These are phyloP conservation scores for Eucalyptus microcorys DNA, from an alignment of 345 rosid genomes.

Conservation along the genomic window DNA sequence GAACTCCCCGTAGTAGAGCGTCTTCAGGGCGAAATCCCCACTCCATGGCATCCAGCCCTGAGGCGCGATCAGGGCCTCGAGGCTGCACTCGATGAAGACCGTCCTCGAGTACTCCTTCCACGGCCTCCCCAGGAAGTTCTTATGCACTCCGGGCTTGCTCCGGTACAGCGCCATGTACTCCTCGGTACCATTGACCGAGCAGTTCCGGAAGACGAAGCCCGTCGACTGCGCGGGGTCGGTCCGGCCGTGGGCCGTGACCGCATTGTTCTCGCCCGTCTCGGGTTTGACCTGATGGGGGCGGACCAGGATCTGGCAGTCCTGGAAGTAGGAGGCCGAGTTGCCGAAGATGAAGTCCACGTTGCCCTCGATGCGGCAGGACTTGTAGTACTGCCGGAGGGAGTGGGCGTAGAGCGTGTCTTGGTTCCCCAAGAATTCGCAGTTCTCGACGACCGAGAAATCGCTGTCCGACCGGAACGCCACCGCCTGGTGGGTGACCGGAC, in stretches of 20 bases:
- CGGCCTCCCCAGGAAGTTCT: slow-evolving; percentile 32
- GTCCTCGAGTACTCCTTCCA: slow-evolving; percentile 41
- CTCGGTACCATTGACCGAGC: slow-evolving; percentile 27
- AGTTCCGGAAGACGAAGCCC: slow-evolving; percentile 30
- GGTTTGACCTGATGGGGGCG: slow-evolving; percentile 26
- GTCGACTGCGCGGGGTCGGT: slow-evolving; percentile 33
- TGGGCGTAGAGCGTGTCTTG: slow-evolving; percentile 39
- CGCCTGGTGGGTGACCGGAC: slow-evolving; percentile 32
- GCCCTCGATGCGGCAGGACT: slow-evolving; percentile 35
- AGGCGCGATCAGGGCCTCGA: slow-evolving; percentile 15
- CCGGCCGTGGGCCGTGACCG: slow-evolving; percentile 34
- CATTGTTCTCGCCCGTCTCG: slow-evolving; percentile 24
- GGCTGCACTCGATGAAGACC: slow-evolving; percentile 9
- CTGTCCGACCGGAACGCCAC: slow-evolving; percentile 32
- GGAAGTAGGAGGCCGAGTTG: slow-evolving; percentile 22
- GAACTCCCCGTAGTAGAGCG: slow-evolving; percentile 39
- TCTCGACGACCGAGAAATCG: slow-evolving; percentile 18
- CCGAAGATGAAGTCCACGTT: slow-evolving; percentile 47
- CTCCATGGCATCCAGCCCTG: slow-evolving; percentile 33
- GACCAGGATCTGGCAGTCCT: slow-evolving; percentile 23
- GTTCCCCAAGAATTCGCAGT: slow-evolving; percentile 29
- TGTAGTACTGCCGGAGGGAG: slow-evolving; percentile 37
- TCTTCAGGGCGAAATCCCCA: slow-evolving; percentile 21
- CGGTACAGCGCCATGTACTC: slow-evolving; percentile 17
- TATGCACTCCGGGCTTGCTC: slow-evolving; percentile 15